These are phyloP conservation scores for Aegilops speltoides DNA, from an alignment of 176 grass and related monocot genomes.

Conservation along the genomic window DNA sequence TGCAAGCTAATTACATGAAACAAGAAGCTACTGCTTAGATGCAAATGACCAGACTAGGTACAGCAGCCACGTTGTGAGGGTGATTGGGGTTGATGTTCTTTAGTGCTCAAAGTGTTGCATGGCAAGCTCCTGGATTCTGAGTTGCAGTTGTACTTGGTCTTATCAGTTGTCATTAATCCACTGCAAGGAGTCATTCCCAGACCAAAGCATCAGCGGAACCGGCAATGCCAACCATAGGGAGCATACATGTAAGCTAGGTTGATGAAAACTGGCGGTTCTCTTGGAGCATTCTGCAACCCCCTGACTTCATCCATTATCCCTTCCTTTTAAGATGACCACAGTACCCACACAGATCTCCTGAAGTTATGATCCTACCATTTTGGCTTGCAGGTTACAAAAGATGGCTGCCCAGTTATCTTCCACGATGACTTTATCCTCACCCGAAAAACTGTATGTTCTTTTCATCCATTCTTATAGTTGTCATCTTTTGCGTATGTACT, in stretches of 20 bases:
- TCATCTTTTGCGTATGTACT: constrained; percentile 5
- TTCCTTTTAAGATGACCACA: background rate
- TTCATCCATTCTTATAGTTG: background rate
- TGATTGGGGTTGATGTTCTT: background rate
- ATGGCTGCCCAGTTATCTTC: constrained; percentile 80
- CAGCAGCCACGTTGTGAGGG: background rate
- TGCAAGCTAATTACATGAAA: background rate
- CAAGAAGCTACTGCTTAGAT: background rate
- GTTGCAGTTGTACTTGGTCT: background rate
- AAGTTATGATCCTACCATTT: background rate
- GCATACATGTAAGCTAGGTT: background rate
- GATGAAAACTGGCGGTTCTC: background rate
- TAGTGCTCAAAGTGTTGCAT: background rate
- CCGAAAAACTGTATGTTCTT: constrained; percentile 54
- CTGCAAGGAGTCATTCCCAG: background rate
- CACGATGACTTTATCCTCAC: constrained; percentile 80
- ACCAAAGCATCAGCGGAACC: background rate
- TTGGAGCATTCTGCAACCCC: background rate
- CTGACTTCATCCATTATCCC: background rate
- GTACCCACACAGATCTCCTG: background rate
- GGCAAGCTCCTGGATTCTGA: background rate
- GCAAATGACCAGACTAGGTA: background rate
- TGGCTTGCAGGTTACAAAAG: constrained; percentile 78
- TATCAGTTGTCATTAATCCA: background rate
- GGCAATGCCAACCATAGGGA: background rate